These are phyloP conservation scores for Pinus albicaulis DNA, from an alignment of 75 land plant species.

Conservation along the genomic window DNA sequence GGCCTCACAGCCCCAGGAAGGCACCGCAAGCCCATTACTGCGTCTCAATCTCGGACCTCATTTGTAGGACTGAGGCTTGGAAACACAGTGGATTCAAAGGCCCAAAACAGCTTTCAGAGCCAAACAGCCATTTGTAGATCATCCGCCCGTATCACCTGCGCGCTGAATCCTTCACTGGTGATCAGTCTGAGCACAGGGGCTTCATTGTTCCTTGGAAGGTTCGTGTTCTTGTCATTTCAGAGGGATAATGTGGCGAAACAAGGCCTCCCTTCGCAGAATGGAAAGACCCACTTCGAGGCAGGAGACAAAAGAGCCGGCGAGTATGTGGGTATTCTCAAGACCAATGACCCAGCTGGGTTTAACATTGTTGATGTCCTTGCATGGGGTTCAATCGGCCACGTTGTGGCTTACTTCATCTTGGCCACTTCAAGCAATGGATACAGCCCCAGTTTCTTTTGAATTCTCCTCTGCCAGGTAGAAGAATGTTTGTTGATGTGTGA, in stretches of 20 bases:
- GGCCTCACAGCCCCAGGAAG: too few species aligned
- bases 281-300: slow-evolving; percentile 88
- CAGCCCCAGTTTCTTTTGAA: slow-evolving; percentile 68
- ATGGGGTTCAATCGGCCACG: slow-evolving; percentile 98
- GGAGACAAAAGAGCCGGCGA: slow-evolving; percentile 90
- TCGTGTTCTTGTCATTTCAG: slow-evolving; percentile 98
- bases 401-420: slow-evolving; percentile 91
- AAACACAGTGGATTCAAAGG: too few species aligned
- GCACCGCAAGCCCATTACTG: too few species aligned
- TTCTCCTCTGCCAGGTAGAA: too few species aligned
- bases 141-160: slow-evolving; percentile 12
- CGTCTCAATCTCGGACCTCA: too few species aligned
- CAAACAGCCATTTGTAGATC: too few species aligned
- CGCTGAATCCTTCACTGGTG: slow-evolving; percentile 60
- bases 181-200: slow-evolving; percentile 94
- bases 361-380: slow-evolving; percentile 95
- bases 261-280: slow-evolving; percentile 92
- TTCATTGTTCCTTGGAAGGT: slow-evolving; percentile 84
- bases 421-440: slow-evolving; percentile 96
- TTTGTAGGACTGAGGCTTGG: too few species aligned
- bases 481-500: too few species aligned
- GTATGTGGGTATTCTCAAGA: slow-evolving; percentile 69
- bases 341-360: slow-evolving; percentile 97
- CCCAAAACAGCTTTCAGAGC: too few species aligned
- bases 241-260: slow-evolving; percentile 85